Evolutionary conservation across 1,139 yeast species (phyloP).

Genomic region (Meyerozyma guilliermondii): DNA sequence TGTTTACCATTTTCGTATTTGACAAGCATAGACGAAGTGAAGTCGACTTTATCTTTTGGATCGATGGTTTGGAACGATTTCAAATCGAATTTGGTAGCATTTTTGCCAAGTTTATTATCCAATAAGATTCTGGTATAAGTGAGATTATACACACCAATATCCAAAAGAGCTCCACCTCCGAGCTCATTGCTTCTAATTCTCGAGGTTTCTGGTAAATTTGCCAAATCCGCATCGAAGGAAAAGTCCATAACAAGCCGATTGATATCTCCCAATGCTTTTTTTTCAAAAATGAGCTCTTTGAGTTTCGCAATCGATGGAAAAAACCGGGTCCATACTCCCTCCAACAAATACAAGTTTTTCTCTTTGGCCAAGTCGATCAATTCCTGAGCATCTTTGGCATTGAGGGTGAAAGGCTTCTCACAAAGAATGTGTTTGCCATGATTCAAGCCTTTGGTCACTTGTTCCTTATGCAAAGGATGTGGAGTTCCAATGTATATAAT

Average conservation of each 20-base stretch:
- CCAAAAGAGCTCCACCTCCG: slow-evolving; percentile 61
- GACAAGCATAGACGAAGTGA: slow-evolving; percentile 28
- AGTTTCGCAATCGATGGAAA: slow-evolving; percentile 46
- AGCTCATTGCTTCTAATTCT: slow-evolving; percentile 39
- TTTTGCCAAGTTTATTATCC: slow-evolving; percentile 22
- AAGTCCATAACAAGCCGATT: slow-evolving; percentile 38
- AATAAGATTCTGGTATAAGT: slow-evolving; percentile 43
- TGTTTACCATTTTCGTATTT: slow-evolving; percentile 31
- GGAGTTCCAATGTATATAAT: slow-evolving; percentile 59
- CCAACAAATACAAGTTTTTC: slow-evolving; percentile 50
- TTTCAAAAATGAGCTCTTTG: slow-evolving; percentile 35
- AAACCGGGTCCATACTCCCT: slow-evolving; percentile 63
- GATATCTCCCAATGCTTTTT: slow-evolving; percentile 43
- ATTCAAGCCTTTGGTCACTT: slow-evolving; percentile 43
- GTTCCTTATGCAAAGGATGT: slow-evolving; percentile 49
- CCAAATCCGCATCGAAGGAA: slow-evolving; percentile 27
- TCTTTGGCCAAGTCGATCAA: slow-evolving; percentile 41
- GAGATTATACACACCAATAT: slow-evolving; percentile 54
- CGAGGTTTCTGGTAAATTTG: slow-evolving; percentile 21
- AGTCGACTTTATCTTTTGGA: slow-evolving; percentile 28
- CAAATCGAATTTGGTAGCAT: slow-evolving; percentile 23
- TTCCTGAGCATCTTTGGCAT: slow-evolving; percentile 40
- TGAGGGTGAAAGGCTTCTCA: slow-evolving; percentile 60
- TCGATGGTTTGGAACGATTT: slow-evolving; percentile 31
- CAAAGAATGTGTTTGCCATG: slow-evolving; percentile 55